Conservation (phyloP, 345 rosid genomes). For the Eucalyptus viminalis region DNA sequence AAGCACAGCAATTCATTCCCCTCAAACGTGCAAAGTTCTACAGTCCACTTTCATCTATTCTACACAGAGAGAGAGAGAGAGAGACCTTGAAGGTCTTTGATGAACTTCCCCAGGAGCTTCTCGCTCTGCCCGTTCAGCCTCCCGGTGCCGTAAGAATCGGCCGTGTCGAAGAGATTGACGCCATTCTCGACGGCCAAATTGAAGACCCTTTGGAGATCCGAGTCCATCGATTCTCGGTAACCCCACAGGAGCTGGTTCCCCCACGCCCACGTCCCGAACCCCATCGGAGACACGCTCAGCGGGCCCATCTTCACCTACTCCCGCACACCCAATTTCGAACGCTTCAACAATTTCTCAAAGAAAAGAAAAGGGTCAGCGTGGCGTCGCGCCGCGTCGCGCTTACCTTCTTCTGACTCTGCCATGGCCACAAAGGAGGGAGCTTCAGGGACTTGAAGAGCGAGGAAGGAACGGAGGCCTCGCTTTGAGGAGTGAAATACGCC, state of each 20-base stretch:
- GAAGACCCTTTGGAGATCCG: conserved; percentile 64
- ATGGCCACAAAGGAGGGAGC: conserved; percentile 78
- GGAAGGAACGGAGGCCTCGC: conserved; percentile 8
- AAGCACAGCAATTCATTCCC: background rate
- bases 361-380: background rate
- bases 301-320: conserved; percentile 80
- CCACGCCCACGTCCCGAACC: conserved; percentile 99
- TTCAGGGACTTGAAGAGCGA: conserved; percentile 40
- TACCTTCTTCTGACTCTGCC: conserved; percentile 47
- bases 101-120: conserved; percentile 78
- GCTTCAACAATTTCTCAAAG: background rate
- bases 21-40: background rate
- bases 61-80: background rate
- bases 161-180: conserved; percentile 73
- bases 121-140: conserved; percentile 82
- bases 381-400: background rate
- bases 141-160: conserved; percentile 96
- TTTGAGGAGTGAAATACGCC: conserved; percentile 15
- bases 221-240: conserved; percentile 72
- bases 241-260: conserved; percentile 97
- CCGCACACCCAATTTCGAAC: background rate
- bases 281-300: conserved; percentile 80
- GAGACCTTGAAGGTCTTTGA: conserved; percentile 42
- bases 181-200: conserved; percentile 71
- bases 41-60: background rate